Conservation (phyloP, 2,329 filamentous ascomycete species). For the Talaromyces sp. region DNA sequence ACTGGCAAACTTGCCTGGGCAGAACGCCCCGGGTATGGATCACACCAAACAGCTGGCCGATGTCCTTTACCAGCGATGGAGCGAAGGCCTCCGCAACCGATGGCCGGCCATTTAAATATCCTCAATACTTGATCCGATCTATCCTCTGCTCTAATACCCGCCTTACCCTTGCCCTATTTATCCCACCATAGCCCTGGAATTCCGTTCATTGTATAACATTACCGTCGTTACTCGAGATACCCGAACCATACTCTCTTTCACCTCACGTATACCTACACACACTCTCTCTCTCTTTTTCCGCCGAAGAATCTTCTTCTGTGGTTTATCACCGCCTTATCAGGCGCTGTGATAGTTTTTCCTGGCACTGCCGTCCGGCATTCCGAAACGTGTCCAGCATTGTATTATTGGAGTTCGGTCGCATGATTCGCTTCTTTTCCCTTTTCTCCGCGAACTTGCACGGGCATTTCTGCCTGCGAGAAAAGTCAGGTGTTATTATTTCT, state of each 20-base stretch:
- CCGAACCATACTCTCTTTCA: neutral
- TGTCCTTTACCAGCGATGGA: conserved; percentile 86
- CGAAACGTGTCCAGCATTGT: neutral
- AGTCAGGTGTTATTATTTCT: neutral
- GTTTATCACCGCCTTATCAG: neutral
- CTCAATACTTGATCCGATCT: neutral
- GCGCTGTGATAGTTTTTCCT: neutral
- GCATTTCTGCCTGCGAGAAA: neutral
- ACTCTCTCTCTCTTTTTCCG: neutral
- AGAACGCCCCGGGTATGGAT: conserved; percentile 70
- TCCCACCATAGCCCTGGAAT: conserved; percentile 2
- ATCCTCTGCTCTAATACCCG: neutral
- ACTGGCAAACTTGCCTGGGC: conserved; percentile 48
- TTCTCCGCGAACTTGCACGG: neutral
- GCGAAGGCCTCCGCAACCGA: conserved; percentile 68
- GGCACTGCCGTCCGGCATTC: neutral
- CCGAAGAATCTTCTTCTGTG: neutral
- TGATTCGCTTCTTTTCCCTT: neutral
- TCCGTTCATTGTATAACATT: conserved; percentile 13
- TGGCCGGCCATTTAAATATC: conserved; percentile 46
- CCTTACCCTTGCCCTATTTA: neutral
- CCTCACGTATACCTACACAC: neutral
- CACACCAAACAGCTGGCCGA: conserved; percentile 85
- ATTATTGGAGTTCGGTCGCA: neutral
- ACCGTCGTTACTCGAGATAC: neutral